phyloP scores from a whole-genome alignment of 2,329 filamentous ascomycete genomes.

The Periconia digitata region DNA sequence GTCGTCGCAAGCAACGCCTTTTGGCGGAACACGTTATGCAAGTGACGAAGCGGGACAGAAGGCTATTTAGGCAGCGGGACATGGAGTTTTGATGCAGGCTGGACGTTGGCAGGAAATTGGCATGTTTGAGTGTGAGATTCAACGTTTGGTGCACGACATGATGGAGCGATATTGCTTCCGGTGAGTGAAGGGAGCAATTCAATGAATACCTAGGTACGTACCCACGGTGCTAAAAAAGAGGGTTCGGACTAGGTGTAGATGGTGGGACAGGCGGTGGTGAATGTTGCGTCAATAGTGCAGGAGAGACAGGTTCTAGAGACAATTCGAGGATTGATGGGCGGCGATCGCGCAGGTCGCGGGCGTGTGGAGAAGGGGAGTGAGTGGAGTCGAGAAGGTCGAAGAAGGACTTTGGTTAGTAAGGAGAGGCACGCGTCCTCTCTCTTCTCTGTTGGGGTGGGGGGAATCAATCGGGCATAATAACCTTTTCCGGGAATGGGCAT shows the following conservation, averaged over 20 bases:
- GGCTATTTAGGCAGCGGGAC: neutral
- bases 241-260: no score
- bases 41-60: neutral
- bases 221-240: no score
- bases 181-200: neutral
- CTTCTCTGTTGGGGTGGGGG: no score
- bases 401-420: no score
- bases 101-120: neutral
- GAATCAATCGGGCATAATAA: neutral
- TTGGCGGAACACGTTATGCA: neutral
- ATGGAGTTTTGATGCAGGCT: neutral
- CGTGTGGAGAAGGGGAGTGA: neutral
- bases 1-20: no score
- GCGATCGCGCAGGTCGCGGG: neutral
- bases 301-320: neutral
- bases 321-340: neutral
- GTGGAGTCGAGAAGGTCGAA: neutral
- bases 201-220: no score
- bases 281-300: neutral
- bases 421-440: neutral
- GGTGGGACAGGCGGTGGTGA: neutral
- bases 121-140: neutral
- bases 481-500: neutral
- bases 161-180: no score
- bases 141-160: neutral